Evolutionary conservation across 1,139 yeast genomes (phyloP).

Genomic region (Kodamaea suecica): DNA sequence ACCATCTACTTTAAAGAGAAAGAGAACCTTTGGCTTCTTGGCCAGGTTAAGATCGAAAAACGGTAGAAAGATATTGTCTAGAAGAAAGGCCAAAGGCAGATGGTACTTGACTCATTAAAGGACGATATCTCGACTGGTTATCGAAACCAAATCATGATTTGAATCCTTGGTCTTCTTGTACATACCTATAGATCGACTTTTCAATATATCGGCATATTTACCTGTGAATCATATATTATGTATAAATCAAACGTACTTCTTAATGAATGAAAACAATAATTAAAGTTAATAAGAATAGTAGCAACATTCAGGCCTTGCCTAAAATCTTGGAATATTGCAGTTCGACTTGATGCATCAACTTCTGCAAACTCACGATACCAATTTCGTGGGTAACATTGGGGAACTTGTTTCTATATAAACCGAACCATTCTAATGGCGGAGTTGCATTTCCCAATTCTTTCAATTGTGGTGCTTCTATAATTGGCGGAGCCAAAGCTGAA

Average conservation of each 20-base stretch:
- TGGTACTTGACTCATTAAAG: constrained; percentile 81
- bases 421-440: constrained; percentile 98
- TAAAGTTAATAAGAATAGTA: no score
- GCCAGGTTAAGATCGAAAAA: constrained; percentile 78
- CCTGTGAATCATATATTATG: background rate
- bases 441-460: constrained; percentile 94
- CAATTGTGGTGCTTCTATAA: constrained; percentile 84
- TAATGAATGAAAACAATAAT: no score
- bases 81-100: constrained; percentile 87
- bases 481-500: constrained; percentile 67
- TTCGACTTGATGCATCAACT: constrained; percentile 63
- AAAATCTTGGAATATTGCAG: constrained; percentile 46
- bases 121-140: no score
- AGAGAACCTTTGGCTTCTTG: constrained; percentile 85
- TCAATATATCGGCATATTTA: no score
- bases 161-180: background rate
- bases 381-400: constrained; percentile 85
- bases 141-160: no score
- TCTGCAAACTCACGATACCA: constrained; percentile 70
- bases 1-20: constrained; percentile 86
- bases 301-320: constrained; percentile 40
- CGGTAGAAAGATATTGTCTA: constrained; percentile 74
- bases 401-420: constrained; percentile 78
- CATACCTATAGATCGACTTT: background rate
- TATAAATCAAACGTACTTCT: no score